Conservation (phyloP, 106 monocot genomes). For the Dioscorea alata region DNA sequence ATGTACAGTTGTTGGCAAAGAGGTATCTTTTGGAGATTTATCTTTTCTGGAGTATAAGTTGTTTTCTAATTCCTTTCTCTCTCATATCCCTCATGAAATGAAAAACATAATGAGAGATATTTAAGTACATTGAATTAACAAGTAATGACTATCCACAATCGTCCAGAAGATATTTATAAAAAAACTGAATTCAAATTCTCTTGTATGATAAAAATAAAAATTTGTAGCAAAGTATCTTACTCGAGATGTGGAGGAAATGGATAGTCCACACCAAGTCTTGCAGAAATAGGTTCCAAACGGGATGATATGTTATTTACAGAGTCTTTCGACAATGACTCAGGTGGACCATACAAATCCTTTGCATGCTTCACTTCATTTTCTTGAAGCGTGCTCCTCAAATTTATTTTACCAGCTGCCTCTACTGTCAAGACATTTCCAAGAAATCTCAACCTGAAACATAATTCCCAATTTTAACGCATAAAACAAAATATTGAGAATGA, state of each 20-base stretch:
- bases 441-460: slow-evolving; percentile 57
- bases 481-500: not conserved
- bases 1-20: too few species aligned
- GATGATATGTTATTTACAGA: slow-evolving; percentile 13
- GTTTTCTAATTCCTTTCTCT: too few species aligned
- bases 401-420: slow-evolving; percentile 42
- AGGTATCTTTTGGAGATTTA: too few species aligned
- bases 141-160: too few species aligned
- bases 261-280: slow-evolving; percentile 85
- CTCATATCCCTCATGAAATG: too few species aligned
- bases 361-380: slow-evolving; percentile 14
- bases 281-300: slow-evolving; percentile 64
- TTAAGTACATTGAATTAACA: too few species aligned
- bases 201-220: not conserved
- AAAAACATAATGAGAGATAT: too few species aligned
- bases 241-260: slow-evolving; percentile 96
- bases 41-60: too few species aligned
- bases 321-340: slow-evolving; percentile 15
- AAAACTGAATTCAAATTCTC: not conserved
- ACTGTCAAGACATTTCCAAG: slow-evolving; percentile 74
- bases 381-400: slow-evolving; percentile 16
- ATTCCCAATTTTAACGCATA: not conserved
- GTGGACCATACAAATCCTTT: slow-evolving; percentile 12
- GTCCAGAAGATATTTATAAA: not conserved
- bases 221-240: slow-evolving; percentile 26